phyloP scores from a whole-genome alignment of 139 green algal species.

The Chlorella sp. region DNA sequence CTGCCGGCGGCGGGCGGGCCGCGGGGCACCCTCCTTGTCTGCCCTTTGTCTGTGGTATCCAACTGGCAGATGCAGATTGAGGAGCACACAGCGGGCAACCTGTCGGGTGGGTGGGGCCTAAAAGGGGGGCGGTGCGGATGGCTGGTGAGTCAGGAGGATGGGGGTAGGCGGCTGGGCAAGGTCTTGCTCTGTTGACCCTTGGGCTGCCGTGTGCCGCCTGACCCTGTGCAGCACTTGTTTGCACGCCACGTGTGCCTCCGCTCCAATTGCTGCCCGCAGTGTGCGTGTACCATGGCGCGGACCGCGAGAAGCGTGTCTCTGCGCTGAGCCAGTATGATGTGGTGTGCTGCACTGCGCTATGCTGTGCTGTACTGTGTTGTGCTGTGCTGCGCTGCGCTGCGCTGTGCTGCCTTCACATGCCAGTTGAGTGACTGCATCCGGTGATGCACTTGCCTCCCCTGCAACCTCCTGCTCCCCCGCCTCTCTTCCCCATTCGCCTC shows the following conservation, averaged over 20 bases:
- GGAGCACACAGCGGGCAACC: constrained; percentile 61
- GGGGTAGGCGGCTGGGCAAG: not conserved
- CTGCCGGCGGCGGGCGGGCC: constrained; percentile 47
- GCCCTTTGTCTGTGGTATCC: constrained; percentile 68
- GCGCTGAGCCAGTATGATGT: constrained; percentile 22
- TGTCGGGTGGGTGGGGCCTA: constrained; percentile 30
- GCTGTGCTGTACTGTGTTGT: not conserved
- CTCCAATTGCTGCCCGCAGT: constrained; percentile 14
- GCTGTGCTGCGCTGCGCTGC: not conserved
- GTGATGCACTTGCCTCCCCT: not conserved
- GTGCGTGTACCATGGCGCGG: constrained; percentile 49
- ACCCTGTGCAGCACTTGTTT: not conserved
- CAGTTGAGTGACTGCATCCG: not conserved
- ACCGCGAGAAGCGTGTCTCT: constrained; percentile 33
- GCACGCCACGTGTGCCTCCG: not conserved
- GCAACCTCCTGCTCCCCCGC: not conserved
- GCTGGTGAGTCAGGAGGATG: not conserved
- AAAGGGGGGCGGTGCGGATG: too few relatives aligned
- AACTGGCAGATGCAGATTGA: constrained; percentile 73
- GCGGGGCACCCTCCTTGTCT: constrained; percentile 68
- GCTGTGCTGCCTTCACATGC: not conserved
- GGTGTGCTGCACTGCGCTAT: not conserved
- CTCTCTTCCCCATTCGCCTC: not conserved
- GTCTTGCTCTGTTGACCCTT: too few relatives aligned
- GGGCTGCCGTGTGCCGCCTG: too few relatives aligned